phyloP scores from a whole-genome alignment of 2,329 filamentous ascomycete species.

The Sordariomycetes sp. region DNA sequence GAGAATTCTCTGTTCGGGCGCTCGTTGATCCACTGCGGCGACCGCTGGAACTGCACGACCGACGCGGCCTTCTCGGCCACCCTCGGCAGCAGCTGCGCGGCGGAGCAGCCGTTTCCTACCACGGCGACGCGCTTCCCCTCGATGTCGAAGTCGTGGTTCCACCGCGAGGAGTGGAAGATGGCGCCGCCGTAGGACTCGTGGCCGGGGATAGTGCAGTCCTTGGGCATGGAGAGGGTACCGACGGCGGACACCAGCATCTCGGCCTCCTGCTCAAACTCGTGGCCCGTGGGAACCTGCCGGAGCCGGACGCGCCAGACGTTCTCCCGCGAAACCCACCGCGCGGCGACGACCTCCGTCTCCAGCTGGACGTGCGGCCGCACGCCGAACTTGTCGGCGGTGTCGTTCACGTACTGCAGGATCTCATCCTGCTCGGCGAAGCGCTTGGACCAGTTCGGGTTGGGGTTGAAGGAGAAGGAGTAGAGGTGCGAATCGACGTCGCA shows the following conservation, averaged over 20 bases:
- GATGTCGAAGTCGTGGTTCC: not conserved
- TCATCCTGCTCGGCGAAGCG: conserved; percentile 21
- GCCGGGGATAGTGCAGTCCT: conserved; percentile 16
- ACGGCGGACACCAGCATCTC: conserved; percentile 16
- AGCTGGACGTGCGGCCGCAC: not conserved
- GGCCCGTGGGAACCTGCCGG: conserved; percentile 8
- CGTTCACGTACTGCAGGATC: conserved; percentile 16
- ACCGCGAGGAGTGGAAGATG: conserved; percentile 7
- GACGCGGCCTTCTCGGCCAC: not conserved
- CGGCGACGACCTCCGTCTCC: not conserved
- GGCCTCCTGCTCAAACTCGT: conserved; percentile 9
- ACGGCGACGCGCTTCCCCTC: not conserved
- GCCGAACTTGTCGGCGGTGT: not conserved
- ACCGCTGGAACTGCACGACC: not conserved
- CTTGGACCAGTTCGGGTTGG: conserved; percentile 26
- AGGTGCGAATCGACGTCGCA: conserved; percentile 12
- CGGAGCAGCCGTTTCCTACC: not conserved
- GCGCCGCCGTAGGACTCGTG: conserved; percentile 20
- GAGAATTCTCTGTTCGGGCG: no score
- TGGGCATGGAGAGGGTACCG: conserved; percentile 13
- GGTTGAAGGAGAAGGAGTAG: conserved; percentile 29
- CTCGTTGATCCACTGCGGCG: no score
- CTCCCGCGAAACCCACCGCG: not conserved
- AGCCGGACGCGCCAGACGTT: conserved; percentile 11
- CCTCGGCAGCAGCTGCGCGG: not conserved